Base-by-base conservation (phyloP, 768 basidiomycete genomes). In the Pleurotus eryngii region DNA sequence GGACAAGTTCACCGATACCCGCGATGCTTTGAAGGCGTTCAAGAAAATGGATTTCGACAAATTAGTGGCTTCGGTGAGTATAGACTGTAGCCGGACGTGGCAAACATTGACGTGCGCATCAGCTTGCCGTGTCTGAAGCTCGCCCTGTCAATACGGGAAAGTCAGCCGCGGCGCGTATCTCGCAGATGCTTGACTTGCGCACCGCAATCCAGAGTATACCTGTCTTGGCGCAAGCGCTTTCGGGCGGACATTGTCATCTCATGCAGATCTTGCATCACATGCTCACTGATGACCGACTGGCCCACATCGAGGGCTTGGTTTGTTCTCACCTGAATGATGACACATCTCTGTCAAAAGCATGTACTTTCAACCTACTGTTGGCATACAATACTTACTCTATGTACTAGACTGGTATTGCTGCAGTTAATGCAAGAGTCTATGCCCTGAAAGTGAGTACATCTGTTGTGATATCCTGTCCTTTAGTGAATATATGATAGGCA, bases 11-110 rank as follows among this genome's bases (percentile, higher is more conserved):
- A 83, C 77, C 3, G 80, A 85, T 30, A 73, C 91, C 46, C 80
- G 85, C 54, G 81, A 84, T 59, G 88, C 86, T 0, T 75, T 95
- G 46, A 87, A 84, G 67, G 69, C 77, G 2, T 70, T 94, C 54
- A 86, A 90, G 67, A 88, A 89, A 65, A 76, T 90, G 68, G 96
- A 98, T 64, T 81, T 96, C 24, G 95, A 98, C 70, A 95, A 90
- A 66, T 73, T 97, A 5, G 88, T 93, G 37, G 84, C 81, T 47
- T 82, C 82, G 24, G 90, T 87, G 64, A 58, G 76, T 61, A n/a
- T 7, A 17, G 11, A 17, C 11, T 42, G 18, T 24, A n/a, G 8
- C 14, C 14, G 27, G 22, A 35, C 40, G 5, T 15, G 14, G n/a
- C 40, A 7, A 20, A 46, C 5, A 26, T 22, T 11, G 26, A 6